Evolutionary conservation across 371 early-diverging fungal genomes (phyloP).

Genomic region (Mortierella polycephala): DNA sequence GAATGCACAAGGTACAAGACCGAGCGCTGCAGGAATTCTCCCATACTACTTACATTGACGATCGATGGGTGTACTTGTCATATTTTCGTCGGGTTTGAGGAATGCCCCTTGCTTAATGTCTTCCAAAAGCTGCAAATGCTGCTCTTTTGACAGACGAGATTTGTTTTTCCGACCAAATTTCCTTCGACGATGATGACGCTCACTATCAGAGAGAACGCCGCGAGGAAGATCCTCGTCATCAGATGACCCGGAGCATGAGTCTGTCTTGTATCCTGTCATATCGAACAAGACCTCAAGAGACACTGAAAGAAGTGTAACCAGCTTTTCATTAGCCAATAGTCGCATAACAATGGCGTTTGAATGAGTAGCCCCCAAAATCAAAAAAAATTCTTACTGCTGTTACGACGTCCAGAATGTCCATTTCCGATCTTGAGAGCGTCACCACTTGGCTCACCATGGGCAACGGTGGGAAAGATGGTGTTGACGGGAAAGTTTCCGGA

Average conservation of each 20-base stretch:
- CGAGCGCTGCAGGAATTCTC: not conserved
- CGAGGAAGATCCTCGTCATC: slow-evolving; percentile 47
- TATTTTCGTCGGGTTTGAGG: slow-evolving; percentile 28
- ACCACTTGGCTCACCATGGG: slow-evolving; percentile 21
- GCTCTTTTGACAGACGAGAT: slow-evolving; percentile 26
- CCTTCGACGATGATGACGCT: slow-evolving; percentile 41
- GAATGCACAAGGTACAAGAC: not conserved
- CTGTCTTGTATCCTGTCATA: slow-evolving; percentile 54
- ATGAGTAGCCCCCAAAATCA: not conserved
- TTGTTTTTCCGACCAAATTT: slow-evolving; percentile 26
- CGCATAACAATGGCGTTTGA: not conserved
- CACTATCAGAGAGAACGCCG: slow-evolving; percentile 49
- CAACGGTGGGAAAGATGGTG: slow-evolving; percentile 35
- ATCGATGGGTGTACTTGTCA: slow-evolving; percentile 20
- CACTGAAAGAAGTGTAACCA: not conserved
- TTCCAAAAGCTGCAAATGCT: slow-evolving; percentile 40
- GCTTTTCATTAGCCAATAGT: not conserved
- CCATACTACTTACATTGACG: slow-evolving; percentile 20
- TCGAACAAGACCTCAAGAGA: slow-evolving; percentile 40
- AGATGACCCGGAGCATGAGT: slow-evolving; percentile 40
- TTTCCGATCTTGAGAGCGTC: not conserved
- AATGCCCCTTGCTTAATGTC: slow-evolving; percentile 45
- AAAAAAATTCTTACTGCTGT: slow-evolving; percentile 23
- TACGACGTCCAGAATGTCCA: slow-evolving; percentile 17
- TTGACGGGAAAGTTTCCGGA: slow-evolving; percentile 21